Conservation (phyloP, 208 protist genomes). For the Trypanosoma conorhini region DNA sequence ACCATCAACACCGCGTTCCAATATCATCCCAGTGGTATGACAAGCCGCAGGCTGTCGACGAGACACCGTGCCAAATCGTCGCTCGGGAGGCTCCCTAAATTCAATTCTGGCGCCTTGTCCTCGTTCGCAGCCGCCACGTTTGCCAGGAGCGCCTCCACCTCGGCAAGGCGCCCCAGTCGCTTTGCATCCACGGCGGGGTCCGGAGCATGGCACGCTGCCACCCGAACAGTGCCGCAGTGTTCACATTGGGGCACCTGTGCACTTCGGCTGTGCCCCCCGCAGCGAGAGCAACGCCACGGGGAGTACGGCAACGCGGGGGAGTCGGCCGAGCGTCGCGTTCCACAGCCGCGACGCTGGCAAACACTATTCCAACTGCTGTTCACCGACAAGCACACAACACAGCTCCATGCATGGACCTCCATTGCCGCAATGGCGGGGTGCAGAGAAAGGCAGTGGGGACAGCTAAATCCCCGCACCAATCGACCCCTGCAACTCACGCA, state of each 20-base stretch:
- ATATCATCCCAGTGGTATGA: constrained; percentile 17
- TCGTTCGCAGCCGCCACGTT: neutral
- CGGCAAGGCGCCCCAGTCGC: constrained; percentile 15
- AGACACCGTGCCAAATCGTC: constrained; percentile 19
- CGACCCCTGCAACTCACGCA: constrained; percentile 7
- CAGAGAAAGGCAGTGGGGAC: constrained; percentile 38
- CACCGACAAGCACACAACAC: constrained; percentile 29
- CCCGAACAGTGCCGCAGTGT: constrained; percentile 30
- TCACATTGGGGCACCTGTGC: constrained; percentile 34
- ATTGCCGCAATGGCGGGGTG: constrained; percentile 35
- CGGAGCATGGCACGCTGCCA: neutral
- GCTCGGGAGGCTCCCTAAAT: neutral
- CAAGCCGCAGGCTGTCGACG: constrained; percentile 2
- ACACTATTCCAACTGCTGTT: constrained; percentile 40
- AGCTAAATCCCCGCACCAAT: constrained; percentile 29
- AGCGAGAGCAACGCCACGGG: constrained; percentile 52
- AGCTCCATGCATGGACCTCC: constrained; percentile 53
- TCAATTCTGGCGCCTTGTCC: neutral
- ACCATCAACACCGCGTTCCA: neutral
- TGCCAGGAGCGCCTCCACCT: constrained; percentile 27
- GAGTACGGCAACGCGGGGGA: constrained; percentile 31
- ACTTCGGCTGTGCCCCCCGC: constrained; percentile 40
- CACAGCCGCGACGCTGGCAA: constrained; percentile 47
- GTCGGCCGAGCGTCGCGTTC: constrained; percentile 22
- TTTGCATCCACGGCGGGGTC: constrained; percentile 3